These are phyloP conservation scores for Sungouiozyma intestinalis DNA, from an alignment of 805 yeast species.

Conservation along the genomic window DNA sequence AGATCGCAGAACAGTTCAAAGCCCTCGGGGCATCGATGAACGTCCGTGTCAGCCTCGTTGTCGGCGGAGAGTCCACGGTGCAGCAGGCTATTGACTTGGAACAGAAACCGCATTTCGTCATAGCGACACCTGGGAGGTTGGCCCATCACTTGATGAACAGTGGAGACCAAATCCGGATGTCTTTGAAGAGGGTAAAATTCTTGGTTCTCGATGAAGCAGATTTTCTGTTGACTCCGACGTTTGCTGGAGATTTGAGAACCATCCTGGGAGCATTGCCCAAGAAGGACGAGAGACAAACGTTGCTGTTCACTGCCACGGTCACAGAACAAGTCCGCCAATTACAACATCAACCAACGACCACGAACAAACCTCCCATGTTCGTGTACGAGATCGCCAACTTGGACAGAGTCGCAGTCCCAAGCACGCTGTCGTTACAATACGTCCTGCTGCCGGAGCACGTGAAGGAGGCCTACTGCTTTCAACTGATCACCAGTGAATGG, in stretches of 20 bases:
- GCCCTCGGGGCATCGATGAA: slow-evolving; percentile 89
- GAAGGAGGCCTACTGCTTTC: slow-evolving; percentile 77
- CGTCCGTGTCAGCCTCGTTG: slow-evolving; percentile 69
- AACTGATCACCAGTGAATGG: slow-evolving; percentile 50
- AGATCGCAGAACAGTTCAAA: slow-evolving; percentile 91
- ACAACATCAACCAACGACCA: slow-evolving; percentile 30
- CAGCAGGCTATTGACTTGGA: slow-evolving; percentile 76
- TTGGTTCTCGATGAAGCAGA: slow-evolving; percentile 95
- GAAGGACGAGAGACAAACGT: slow-evolving; percentile 68
- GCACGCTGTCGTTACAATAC: slow-evolving; percentile 54
- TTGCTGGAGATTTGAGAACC: slow-evolving; percentile 63
- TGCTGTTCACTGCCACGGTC: slow-evolving; percentile 90
- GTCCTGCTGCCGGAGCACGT: slow-evolving; percentile 78
- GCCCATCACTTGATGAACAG: slow-evolving; percentile 85
- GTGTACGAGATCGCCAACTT: slow-evolving; percentile 66
- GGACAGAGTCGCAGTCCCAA: slow-evolving; percentile 73
- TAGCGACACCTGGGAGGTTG: slow-evolving; percentile 94
- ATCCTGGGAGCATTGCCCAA: slow-evolving; percentile 68
- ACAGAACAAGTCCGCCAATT: slow-evolving; percentile 83
- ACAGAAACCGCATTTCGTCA: slow-evolving; percentile 81
- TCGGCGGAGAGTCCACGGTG: slow-evolving; percentile 94
- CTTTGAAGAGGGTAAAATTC: slow-evolving; percentile 67
- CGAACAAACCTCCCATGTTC: not conserved
- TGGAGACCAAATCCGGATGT: slow-evolving; percentile 64
- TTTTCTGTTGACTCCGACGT: slow-evolving; percentile 72